These are phyloP conservation scores for Talaromyces atroroseus DNA, from an alignment of 2,329 filamentous ascomycete species.

Conservation along the genomic window DNA sequence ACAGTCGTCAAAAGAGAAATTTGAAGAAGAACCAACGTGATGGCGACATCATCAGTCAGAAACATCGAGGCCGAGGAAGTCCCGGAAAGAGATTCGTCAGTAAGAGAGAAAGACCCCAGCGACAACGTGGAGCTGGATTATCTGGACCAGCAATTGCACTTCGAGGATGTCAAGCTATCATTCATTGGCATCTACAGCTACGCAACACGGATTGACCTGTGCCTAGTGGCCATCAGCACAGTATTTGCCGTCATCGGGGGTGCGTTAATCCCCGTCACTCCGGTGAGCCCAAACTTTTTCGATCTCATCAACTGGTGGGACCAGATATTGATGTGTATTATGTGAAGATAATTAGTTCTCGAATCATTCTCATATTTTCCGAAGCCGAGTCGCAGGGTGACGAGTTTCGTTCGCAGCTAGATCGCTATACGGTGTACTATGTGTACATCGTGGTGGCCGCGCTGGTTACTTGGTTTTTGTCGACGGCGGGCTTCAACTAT, in stretches of 20 bases:
- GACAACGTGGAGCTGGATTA: not conserved
- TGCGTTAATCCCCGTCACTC: not conserved
- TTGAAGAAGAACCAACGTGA: not conserved
- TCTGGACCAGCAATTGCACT: not conserved
- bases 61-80: not conserved
- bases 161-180: not conserved
- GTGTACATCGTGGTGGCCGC: conserved; percentile 55
- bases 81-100: too few species aligned
- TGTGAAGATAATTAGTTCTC: not conserved
- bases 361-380: not conserved
- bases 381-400: not conserved
- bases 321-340: not conserved
- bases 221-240: not conserved
- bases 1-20: too few species aligned
- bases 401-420: not conserved
- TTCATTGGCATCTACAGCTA: not conserved
- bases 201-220: not conserved
- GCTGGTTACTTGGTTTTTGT: conserved; percentile 54
- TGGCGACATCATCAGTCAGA: not conserved
- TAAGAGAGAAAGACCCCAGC: too few species aligned
- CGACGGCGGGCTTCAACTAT: conserved; percentile 54
- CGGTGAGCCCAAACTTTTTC: not conserved
- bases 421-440: conserved; percentile 22
- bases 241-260: not conserved
- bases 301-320: not conserved